Conservation (phyloP, 441 rosid species). For the Corymbia citriodora region DNA sequence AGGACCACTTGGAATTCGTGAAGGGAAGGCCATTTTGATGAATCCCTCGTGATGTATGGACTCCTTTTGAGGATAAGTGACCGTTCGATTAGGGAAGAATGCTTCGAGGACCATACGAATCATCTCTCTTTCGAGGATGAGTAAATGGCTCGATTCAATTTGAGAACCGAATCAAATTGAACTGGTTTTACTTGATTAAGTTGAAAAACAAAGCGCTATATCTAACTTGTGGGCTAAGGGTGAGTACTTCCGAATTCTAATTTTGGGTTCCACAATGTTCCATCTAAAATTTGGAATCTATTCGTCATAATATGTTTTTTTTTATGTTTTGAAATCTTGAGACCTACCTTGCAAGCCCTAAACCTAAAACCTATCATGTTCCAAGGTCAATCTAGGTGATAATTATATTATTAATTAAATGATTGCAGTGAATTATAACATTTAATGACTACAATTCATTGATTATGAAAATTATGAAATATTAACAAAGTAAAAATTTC, state of each 20-base stretch:
- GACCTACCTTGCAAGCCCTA: neutral
- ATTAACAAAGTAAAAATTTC: no score
- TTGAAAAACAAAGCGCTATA: neutral
- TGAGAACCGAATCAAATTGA: neutral
- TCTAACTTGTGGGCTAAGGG: rapidly evolving
- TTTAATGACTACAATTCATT: no score
- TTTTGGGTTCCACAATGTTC: neutral
- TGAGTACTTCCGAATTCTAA: no score
- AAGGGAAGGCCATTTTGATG: neutral
- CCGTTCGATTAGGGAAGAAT: neutral
- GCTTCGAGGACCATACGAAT: neutral
- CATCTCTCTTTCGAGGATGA: neutral
- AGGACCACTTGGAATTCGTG: neutral
- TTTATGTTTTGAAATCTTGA: no score
- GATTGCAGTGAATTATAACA: neutral
- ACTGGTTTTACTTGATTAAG: neutral
- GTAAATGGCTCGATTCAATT: neutral
- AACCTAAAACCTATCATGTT: neutral
- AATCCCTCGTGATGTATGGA: neutral
- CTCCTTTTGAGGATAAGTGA: neutral
- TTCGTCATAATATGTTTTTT: rapidly evolving
- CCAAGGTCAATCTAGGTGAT: neutral
- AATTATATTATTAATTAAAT: no score
- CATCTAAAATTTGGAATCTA: neutral
- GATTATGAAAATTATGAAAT: no score